Evolutionary conservation across 1,139 yeast species (phyloP), one percentile per base, ranked within the genome.

Genomic region (Dujonia santamariae): DNA sequence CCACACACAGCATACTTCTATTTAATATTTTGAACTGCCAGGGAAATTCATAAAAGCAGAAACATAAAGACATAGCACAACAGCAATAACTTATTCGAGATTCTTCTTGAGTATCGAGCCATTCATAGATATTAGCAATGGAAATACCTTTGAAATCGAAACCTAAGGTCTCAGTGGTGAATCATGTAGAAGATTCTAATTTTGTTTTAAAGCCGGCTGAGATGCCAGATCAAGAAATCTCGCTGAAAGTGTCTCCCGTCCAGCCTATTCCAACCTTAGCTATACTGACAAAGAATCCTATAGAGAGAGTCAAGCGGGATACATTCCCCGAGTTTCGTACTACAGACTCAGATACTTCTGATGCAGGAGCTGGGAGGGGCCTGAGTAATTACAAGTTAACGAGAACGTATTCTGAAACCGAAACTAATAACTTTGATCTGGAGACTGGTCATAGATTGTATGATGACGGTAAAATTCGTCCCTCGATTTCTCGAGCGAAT

Each of bases 351-450:
- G 26, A 26, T 24, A 17, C 30, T 15, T 11, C 11, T 7, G 30
- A 18, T 8, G 6, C 12, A n/a, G 9, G 21, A 6, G 4, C 20
- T 4, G 18, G 18, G 21, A n/a, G n/a, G n/a, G n/a, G n/a, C n/a
- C 12, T 33, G 31, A 34, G 41, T 20, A 49, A 48, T 30, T 54
- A 52, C 34, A 53, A 52, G 39, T 47, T 72, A 31, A 56, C 72
- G 2, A 59, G 80, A 41, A 72, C 78, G 0, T 76, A 71, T 46
- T 76, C 83, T 3, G 83, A 76, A 40, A 67, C 72, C 9, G 82
- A 77, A 44, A 67, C 68, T 37, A 67, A 68, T 33, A 73, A 75
- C 42, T 77, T 74, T 48, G 76, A 74, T 47, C 60, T 55, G 42
- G 65, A 66, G 32, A 69, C 75, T 4, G 80, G 80, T 9, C 72